Evolutionary conservation across 2,329 filamentous ascomycete genomes (phyloP).

Genomic region (Aspergillus brasiliensis): DNA sequence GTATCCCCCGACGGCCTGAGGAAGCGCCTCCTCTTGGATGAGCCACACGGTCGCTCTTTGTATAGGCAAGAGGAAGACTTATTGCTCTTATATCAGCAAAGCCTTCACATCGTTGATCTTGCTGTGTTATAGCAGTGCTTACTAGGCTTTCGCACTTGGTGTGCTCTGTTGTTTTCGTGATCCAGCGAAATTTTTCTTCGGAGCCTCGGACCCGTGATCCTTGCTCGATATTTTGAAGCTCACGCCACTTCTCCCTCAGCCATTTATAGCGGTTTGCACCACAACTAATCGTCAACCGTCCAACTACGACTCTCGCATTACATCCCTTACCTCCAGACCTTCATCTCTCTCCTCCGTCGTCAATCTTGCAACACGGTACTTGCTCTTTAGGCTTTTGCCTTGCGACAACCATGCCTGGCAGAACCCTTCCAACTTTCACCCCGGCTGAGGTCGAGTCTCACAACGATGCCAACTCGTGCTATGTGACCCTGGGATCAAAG

Average conservation of each 20-base stretch:
- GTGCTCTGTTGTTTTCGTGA: background rate
- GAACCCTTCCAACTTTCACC: constrained; percentile 80
- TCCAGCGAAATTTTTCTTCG: constrained; percentile 18
- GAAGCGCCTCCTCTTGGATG: background rate
- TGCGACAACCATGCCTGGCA: constrained; percentile 67
- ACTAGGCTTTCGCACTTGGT: background rate
- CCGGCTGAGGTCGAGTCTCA: constrained; percentile 78
- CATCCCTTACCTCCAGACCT: background rate
- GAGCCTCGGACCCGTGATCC: constrained; percentile 22
- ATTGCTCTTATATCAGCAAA: background rate
- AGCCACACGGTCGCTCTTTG: background rate
- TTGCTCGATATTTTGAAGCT: constrained; percentile 23
- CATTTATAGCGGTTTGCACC: constrained; percentile 20
- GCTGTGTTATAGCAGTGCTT: background rate
- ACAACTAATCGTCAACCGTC: constrained; percentile 9
- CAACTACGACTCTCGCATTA: constrained; percentile 14
- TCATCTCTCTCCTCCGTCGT: background rate
- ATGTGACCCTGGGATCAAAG: constrained; percentile 84
- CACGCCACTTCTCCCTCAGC: constrained; percentile 24
- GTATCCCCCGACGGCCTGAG: background rate
- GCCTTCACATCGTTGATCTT: background rate
- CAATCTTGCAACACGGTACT: background rate
- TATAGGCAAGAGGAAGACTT: background rate
- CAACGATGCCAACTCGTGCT: constrained; percentile 81
- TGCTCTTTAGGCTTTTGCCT: constrained; percentile 5